Percentiles rank a stretch among this genome's conserved stretches.
Evolutionary conservation across 306 rosid species (phyloP).

Genomic region (Rosa lucieae): DNA sequence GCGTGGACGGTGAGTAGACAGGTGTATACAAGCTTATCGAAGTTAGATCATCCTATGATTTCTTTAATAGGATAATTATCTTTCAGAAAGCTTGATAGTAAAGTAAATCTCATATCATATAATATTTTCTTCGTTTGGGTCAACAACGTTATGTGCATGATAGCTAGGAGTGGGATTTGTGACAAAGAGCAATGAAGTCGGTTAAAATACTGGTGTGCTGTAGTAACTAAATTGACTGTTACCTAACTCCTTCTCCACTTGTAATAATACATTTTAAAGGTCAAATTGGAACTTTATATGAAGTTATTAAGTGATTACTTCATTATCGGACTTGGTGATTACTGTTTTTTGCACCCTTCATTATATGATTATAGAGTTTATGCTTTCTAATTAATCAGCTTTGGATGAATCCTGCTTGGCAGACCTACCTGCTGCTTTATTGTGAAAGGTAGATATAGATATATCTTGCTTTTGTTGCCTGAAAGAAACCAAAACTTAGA

Average conservation of each 20-base stretch:
- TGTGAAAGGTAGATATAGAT: background rate
- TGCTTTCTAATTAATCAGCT: constrained; percentile 6
- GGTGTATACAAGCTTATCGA: background rate
- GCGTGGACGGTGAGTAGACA: background rate
- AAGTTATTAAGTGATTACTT: background rate
- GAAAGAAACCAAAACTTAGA: constrained; percentile 4
- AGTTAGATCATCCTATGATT: background rate
- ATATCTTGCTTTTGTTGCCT: constrained; percentile 7
- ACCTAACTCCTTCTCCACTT: constrained; percentile 33
- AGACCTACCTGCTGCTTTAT: constrained; percentile 1
- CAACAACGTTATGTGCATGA: constrained; percentile 20
- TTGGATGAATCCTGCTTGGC: constrained; percentile 3
- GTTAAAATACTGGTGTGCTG: constrained; percentile 21
- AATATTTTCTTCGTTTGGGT: constrained; percentile 8
- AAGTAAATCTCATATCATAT: constrained; percentile 6
- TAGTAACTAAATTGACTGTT: constrained; percentile 35
- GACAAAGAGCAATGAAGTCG: constrained; percentile 12
- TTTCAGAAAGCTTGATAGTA: background rate
- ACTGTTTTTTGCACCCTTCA: background rate
- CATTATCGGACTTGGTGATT: background rate
- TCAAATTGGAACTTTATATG: background rate
- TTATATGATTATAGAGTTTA: constrained; percentile 9
- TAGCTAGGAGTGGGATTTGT: constrained; percentile 9
- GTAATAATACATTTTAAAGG: constrained; percentile 15
- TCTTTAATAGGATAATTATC: background rate